Base-by-base conservation (phyloP, 805 yeast species). In the Kuraishia piskuri region DNA sequence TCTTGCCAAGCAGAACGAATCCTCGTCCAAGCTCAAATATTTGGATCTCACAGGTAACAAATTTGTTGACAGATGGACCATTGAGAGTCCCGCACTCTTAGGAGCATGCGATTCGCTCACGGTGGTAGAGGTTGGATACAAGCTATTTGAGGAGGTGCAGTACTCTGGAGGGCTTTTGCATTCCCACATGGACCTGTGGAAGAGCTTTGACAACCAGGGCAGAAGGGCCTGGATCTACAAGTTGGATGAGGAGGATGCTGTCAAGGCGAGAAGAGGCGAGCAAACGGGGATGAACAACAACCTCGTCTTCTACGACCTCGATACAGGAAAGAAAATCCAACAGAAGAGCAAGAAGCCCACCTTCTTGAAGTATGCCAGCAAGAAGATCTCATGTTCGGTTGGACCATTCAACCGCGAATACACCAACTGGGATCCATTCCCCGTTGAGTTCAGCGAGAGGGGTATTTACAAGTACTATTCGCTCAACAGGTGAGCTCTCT, bases 161-260 rank as follows among this genome's bases (percentile, higher is more conserved):
- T 63, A 59, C 22, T 58, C 66, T 0, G 65, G 70, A 2, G 76
- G 77, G 3, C 62, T 62, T 14, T 63, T 63, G 52, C 62, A 63
- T n/a, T 55, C 58, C 8, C 71, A 50, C 51, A 14, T 75, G 9
- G 66, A 63, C 52, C 62, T 57, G 52, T 80, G 84, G 84, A 77
- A 74, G 59, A 71, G 73, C 54, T 77, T 71, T 61, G 83, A 79
- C 58, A 76, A 79, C 54, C 83, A 81, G 58, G 95, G 96, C 3
- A 74, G 96, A 56, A 75, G 97, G 56, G 84, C 88, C 12, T 90
- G 96, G 96, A 65, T 90, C 19, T 85, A 82, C 66, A 80, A 77
- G 61, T 68, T 72, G 19, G 56, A 57, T 12, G 59, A 59, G 12
- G 58, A 54, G 31, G 65, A 64, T 51, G 52, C 61, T 37, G 49